Evolutionary conservation across 2,329 filamentous ascomycete genomes (phyloP).

Genomic region (Pseudogymnoascus verrucosus): DNA sequence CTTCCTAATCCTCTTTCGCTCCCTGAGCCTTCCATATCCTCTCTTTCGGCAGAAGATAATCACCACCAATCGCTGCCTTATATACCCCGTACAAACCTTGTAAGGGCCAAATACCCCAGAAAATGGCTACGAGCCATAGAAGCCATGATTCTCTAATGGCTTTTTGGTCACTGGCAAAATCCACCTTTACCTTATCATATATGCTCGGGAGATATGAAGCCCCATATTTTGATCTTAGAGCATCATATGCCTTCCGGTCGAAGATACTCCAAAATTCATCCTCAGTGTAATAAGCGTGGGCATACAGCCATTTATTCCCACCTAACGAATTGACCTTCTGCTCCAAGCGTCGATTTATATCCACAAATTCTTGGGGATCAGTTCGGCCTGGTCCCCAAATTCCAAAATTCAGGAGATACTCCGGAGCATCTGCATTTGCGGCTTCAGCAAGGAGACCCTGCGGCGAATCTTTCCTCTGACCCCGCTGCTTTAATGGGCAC

Average conservation of each 20-base stretch:
- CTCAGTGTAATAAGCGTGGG: constrained; percentile 72
- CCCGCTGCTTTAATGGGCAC: constrained; percentile 40
- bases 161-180: constrained; percentile 25
- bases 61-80: constrained; percentile 19
- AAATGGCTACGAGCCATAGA: constrained; percentile 22
- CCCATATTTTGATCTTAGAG: constrained; percentile 52
- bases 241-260: constrained; percentile 50
- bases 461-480: background rate
- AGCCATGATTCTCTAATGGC: constrained; percentile 26
- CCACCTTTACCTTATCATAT: constrained; percentile 39
- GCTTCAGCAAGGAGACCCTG: constrained; percentile 6
- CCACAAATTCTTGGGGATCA: constrained; percentile 47
- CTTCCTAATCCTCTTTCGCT: background rate
- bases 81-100: constrained; percentile 25
- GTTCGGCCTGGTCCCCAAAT: constrained; percentile 71
- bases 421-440: background rate
- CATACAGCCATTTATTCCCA: constrained; percentile 81
- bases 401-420: constrained; percentile 51
- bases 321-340: constrained; percentile 58
- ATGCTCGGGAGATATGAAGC: constrained; percentile 49
- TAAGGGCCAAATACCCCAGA: constrained; percentile 27
- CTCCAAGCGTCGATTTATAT: constrained; percentile 64
- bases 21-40: background rate
- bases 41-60: constrained; percentile 22
- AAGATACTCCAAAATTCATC: constrained; percentile 61